These are phyloP conservation scores for Boletellus emodensis DNA, from an alignment of 768 basidiomycete species.

Conservation along the genomic window DNA sequence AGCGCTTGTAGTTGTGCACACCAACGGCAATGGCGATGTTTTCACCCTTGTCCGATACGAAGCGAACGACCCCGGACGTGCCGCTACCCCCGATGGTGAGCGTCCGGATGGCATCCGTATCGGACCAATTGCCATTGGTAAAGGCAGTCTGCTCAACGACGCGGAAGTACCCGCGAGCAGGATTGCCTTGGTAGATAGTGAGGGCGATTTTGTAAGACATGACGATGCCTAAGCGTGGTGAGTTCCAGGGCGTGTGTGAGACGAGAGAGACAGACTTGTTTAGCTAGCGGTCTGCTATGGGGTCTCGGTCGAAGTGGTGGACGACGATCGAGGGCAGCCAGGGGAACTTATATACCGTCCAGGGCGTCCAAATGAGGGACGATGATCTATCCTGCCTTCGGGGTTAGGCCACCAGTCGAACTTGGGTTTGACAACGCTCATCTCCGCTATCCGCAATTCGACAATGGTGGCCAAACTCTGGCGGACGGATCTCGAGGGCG, in stretches of 20 bases:
- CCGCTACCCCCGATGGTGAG: neutral
- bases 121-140: conserved; percentile 24
- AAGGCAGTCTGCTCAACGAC: conserved; percentile 6
- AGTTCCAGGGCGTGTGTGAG: neutral
- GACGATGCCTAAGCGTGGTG: neutral
- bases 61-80: conserved; percentile 22
- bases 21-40: conserved; percentile 34
- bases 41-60: conserved; percentile 29
- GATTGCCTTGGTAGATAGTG: conserved; percentile 4
- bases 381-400: neutral
- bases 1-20: conserved; percentile 31
- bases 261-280: conserved; percentile 3
- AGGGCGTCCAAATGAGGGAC: neutral
- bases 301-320: neutral
- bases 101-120: neutral
- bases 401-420: neutral
- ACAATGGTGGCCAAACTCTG: too few relatives aligned
- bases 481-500: too few relatives aligned
- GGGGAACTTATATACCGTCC: conserved; percentile 1
- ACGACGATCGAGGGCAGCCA: neutral
- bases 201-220: conserved; percentile 9
- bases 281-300: neutral
- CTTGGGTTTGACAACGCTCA: neutral
- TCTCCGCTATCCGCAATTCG: too few relatives aligned
- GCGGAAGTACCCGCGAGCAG: neutral